phyloP scores from a whole-genome alignment of 192 early-diverging fungal genomes.

The Entomortierella parvispora region DNA sequence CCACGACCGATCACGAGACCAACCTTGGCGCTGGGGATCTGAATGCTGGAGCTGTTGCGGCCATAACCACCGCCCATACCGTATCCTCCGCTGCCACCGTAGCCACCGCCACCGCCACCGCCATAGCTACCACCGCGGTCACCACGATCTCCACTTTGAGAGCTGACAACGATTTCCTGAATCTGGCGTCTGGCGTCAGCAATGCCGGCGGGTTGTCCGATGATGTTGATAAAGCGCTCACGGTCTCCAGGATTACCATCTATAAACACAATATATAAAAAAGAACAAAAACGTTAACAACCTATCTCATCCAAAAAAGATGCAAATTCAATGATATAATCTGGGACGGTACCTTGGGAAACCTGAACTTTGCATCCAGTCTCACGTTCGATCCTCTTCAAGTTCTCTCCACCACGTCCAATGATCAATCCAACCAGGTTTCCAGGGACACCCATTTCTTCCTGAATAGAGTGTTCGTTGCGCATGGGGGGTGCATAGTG shows the following conservation, averaged over 20 bases:
- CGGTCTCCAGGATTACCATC: constrained; percentile 56
- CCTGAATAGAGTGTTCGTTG: constrained; percentile 47
- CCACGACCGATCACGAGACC: constrained; percentile 86
- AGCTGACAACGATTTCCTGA: constrained; percentile 58
- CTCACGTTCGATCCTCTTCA: constrained; percentile 79
- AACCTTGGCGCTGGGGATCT: constrained; percentile 74
- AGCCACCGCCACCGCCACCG: constrained; percentile 31
- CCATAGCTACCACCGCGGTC: constrained; percentile 24
- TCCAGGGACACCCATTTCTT: constrained; percentile 69
- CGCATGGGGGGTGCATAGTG: constrained; percentile 47
- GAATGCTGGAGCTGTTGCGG: constrained; percentile 56
- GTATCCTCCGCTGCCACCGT: constrained; percentile 14
- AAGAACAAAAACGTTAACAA: not conserved
- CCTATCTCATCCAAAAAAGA: not conserved
- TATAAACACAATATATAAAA: constrained; percentile 4
- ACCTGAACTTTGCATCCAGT: constrained; percentile 82
- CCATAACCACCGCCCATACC: constrained; percentile 38
- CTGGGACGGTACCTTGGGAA: constrained; percentile 54
- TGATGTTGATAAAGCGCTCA: constrained; percentile 61
- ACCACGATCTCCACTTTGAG: constrained; percentile 40
- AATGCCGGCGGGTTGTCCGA: constrained; percentile 58
- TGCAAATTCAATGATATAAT: not conserved
- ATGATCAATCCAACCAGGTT: constrained; percentile 84
- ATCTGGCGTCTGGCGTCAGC: constrained; percentile 63
- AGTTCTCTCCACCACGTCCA: constrained; percentile 80